Percentiles rank a stretch among this genome's conserved stretches.
These are phyloP conservation scores for Penicillium sp. DNA, from an alignment of 2,329 filamentous ascomycete species.

Conservation along the genomic window DNA sequence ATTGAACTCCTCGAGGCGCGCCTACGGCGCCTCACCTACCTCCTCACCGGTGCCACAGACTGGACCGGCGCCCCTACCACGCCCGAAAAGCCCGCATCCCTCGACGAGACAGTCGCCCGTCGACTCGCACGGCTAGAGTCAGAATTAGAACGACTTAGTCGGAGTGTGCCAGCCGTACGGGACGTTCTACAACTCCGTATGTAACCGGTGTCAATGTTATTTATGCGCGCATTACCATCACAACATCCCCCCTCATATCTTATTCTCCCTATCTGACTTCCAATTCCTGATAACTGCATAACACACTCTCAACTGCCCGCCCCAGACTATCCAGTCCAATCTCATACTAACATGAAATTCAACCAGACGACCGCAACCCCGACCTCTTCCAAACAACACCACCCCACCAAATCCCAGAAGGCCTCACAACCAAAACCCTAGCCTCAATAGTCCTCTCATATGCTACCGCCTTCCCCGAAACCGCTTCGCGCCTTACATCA, in stretches of 20 bases:
- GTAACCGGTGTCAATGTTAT: slow-evolving; percentile 1
- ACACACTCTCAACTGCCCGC: not conserved
- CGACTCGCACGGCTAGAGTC: slow-evolving; percentile 40
- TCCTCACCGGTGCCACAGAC: slow-evolving; percentile 42
- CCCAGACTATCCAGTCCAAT: not conserved
- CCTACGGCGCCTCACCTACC: slow-evolving; percentile 45
- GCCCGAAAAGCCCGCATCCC: slow-evolving; percentile 33
- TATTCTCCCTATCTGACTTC: not conserved
- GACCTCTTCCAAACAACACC: slow-evolving; percentile 41
- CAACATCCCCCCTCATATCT: not conserved
- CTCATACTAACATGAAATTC: not conserved
- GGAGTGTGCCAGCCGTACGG: slow-evolving; percentile 38
- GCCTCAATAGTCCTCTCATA: slow-evolving; percentile 46
- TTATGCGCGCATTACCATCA: not conserved
- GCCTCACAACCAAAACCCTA: slow-evolving; percentile 37
- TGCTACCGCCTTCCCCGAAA: slow-evolving; percentile 47
- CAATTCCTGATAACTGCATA: not conserved
- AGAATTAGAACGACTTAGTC: slow-evolving; percentile 39
- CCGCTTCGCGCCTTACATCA: slow-evolving; percentile 48
- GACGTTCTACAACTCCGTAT: slow-evolving; percentile 46
- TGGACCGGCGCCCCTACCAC: slow-evolving; percentile 41
- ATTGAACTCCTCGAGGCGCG: slow-evolving; percentile 46
- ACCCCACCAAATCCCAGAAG: slow-evolving; percentile 34
- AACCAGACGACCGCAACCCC: slow-evolving; percentile 40
- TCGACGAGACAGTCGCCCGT: slow-evolving; percentile 41